Evolutionary conservation across 306 rosid species (phyloP).

Genomic region (Calophaca sinica): DNA sequence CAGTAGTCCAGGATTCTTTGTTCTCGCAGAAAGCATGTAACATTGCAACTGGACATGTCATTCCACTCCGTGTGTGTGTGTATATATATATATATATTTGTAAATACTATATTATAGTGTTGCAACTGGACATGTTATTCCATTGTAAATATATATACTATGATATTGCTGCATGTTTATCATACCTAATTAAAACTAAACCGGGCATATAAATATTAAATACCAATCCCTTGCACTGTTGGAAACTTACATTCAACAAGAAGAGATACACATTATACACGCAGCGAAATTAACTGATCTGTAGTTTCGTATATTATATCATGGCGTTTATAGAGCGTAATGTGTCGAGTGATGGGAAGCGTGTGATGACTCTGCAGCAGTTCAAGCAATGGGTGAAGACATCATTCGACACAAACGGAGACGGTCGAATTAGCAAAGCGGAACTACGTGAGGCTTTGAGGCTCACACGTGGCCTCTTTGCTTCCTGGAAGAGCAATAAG

Average conservation of each 20-base stretch:
- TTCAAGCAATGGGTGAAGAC: slow-evolving; percentile 48
- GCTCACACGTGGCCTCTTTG: slow-evolving; percentile 7
- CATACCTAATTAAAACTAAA: background rate
- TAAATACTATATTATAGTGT: no score
- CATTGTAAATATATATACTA: background rate
- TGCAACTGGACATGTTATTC: slow-evolving; percentile 23
- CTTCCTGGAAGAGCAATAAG: slow-evolving; percentile 29
- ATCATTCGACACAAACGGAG: slow-evolving; percentile 37
- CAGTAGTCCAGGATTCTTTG: background rate
- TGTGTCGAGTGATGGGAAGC: slow-evolving; percentile 39
- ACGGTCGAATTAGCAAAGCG: slow-evolving; percentile 38
- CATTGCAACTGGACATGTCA: slow-evolving; percentile 6
- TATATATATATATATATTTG: no score
- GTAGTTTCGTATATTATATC: background rate
- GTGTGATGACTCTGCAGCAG: slow-evolving; percentile 40
- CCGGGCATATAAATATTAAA: slow-evolving; percentile 19
- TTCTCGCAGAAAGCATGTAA: slow-evolving; percentile 7
- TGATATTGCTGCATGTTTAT: slow-evolving; percentile 14
- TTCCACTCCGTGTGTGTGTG: no score
- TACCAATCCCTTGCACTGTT: background rate
- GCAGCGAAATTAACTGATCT: background rate
- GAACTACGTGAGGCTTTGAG: slow-evolving; percentile 38
- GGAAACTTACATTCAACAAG: background rate
- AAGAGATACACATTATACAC: background rate
- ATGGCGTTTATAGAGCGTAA: slow-evolving; percentile 41